Conservation (phyloP, 2,329 filamentous ascomycete species). For the Talaromyces sp. region DNA sequence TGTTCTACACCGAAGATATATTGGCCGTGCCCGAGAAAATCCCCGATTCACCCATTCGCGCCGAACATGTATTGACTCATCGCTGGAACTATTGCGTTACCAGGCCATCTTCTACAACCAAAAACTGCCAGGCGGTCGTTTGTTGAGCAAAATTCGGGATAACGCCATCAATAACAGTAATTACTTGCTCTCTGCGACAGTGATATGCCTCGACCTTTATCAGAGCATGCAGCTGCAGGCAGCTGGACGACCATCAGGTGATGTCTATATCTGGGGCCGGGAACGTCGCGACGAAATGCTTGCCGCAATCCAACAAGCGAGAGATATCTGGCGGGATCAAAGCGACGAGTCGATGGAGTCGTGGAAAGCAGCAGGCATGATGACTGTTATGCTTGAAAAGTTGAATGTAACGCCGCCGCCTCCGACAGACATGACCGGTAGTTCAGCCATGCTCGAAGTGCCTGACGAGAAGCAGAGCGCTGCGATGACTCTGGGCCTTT, state of each 20-base stretch:
- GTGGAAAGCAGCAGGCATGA: conserved; percentile 75
- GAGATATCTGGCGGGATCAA: conserved; percentile 75
- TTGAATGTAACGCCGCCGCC: conserved; percentile 47
- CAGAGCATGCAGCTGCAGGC: conserved; percentile 46
- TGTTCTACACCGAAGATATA: conserved; percentile 82
- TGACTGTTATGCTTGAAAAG: conserved; percentile 83
- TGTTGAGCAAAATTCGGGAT: conserved; percentile 73
- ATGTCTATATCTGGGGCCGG: conserved; percentile 47
- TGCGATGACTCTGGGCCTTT: conserved; percentile 67
- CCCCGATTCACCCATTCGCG: conserved; percentile 80
- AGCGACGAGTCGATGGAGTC: conserved; percentile 81
- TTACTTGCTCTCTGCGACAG: conserved; percentile 80
- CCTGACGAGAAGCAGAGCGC: conserved; percentile 62
- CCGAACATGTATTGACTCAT: conserved; percentile 78
- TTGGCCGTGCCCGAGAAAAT: conserved; percentile 73
- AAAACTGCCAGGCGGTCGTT: conserved; percentile 65
- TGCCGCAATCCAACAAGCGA: conserved; percentile 65
- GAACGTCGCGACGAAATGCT: conserved; percentile 69
- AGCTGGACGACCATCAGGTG: conserved; percentile 33
- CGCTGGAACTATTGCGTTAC: conserved; percentile 74
- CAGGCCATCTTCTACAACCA: conserved; percentile 73
- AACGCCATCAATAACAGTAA: conserved; percentile 77
- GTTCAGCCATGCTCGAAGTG: conserved; percentile 31
- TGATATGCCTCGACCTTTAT: conserved; percentile 78
- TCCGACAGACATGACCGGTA: conserved; percentile 23